Evolutionary conservation across 2,329 filamentous ascomycete species (phyloP).

Genomic region (Furcasterigmium furcatum): DNA sequence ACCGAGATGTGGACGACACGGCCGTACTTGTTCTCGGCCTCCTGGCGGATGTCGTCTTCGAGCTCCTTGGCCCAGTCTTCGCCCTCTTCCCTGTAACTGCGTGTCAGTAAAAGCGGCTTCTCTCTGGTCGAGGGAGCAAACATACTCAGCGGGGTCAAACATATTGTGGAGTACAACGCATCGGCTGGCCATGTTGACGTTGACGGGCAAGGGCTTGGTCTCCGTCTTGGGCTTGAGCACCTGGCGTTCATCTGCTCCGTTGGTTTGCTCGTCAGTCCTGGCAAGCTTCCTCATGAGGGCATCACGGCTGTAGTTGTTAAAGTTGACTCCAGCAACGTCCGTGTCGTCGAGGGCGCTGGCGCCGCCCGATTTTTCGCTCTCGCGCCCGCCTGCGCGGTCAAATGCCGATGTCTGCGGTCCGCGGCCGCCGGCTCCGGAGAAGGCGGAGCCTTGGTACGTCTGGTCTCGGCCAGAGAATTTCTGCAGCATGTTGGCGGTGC

Average conservation of each 20-base stretch:
- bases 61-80: slow-evolving; percentile 90
- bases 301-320: slow-evolving; percentile 98
- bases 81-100: slow-evolving; percentile 69
- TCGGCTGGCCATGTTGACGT: slow-evolving; percentile 87
- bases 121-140: neutral
- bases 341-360: slow-evolving; percentile 96
- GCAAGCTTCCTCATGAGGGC: slow-evolving; percentile 98
- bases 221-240: slow-evolving; percentile 77
- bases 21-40: slow-evolving; percentile 94
- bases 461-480: slow-evolving; percentile 82
- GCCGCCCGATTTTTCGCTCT: slow-evolving; percentile 85
- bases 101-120: slow-evolving; percentile 29
- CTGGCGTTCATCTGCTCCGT: slow-evolving; percentile 66
- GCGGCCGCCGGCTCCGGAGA: slow-evolving; percentile 86
- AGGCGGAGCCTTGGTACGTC: slow-evolving; percentile 83
- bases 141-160: slow-evolving; percentile 86
- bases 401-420: slow-evolving; percentile 83
- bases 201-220: slow-evolving; percentile 73
- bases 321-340: slow-evolving; percentile 96
- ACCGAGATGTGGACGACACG: slow-evolving; percentile 96
- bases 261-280: slow-evolving; percentile 80
- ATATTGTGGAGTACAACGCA: slow-evolving; percentile 95
- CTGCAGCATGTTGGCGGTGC: slow-evolving; percentile 87
- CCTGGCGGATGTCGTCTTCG: slow-evolving; percentile 86
- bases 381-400: slow-evolving; percentile 84